Evolutionary conservation across 129 eudicot species (phyloP).

Genomic region (Artemisia argyi): DNA sequence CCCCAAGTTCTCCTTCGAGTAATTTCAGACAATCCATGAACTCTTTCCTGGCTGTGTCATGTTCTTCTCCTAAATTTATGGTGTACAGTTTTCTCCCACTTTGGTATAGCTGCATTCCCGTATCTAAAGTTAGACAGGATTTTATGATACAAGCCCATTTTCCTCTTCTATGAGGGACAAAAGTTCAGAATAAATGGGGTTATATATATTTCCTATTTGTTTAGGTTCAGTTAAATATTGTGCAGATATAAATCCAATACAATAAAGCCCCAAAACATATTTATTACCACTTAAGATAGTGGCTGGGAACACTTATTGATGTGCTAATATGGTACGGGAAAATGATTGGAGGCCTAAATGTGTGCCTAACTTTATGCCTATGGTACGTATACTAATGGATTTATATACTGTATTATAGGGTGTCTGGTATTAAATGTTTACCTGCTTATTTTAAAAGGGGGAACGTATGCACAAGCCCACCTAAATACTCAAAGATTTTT

Average conservation of each 20-base stretch:
- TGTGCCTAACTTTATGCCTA: too few relatives aligned
- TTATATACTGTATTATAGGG: too few relatives aligned
- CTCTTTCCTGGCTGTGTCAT: constrained; percentile 16
- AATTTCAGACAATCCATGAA: constrained; percentile 20
- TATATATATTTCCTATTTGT: too few relatives aligned
- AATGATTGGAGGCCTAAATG: too few relatives aligned
- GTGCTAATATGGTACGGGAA: too few relatives aligned
- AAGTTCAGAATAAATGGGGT: neutral
- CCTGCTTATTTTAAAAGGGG: too few relatives aligned
- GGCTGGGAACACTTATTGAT: too few relatives aligned
- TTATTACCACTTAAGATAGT: neutral
- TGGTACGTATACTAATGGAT: too few relatives aligned
- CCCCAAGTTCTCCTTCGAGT: constrained; percentile 17
- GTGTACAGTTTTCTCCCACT: constrained; percentile 25
- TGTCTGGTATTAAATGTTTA: too few relatives aligned
- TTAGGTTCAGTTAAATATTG: too few relatives aligned
- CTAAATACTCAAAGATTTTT: too few relatives aligned
- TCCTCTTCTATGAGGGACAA: neutral
- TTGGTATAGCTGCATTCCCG: constrained; percentile 17
- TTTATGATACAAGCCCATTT: neutral
- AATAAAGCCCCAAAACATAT: neutral
- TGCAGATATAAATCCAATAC: neutral
- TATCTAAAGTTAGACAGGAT: neutral
- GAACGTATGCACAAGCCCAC: too few relatives aligned
- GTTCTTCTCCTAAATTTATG: constrained; percentile 29